Evolutionary conservation across 2,329 filamentous ascomycete genomes (phyloP), one percentile per base, ranked within the genome.

Genomic region (Hymenoscyphus albidus): DNA sequence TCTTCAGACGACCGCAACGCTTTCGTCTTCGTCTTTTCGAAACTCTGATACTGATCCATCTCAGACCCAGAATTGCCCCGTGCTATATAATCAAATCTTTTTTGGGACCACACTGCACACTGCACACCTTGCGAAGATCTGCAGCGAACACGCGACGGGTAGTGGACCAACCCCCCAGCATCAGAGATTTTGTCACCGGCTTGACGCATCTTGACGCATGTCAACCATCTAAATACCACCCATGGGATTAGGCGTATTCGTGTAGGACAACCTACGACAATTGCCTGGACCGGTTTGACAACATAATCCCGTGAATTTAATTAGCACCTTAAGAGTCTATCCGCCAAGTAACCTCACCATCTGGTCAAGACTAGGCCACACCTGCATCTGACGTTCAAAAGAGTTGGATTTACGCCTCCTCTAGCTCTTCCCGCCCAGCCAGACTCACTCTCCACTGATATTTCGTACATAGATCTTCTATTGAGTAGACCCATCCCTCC

Each of bases 221-320:
- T 69, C 68, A 68, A 67, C 63, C 59, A 67, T 56, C 63, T 59
- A 63, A 66, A 65, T 59, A 60, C 58, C 60, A 63, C 63, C 60
- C 55, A 61, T 48, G 64, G 54, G 62, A 71, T 69, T 66, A 68
- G 65, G 67, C 64, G 67, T 61, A 69, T 65, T 65, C 62, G 69
- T 72, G 72, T 71, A 71, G 64, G 61, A 70, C 62, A 68, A 61
- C 64, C 59, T 71, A 71, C 63, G 61, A 70, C 61, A 68, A 61
- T 63, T 58, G 57, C 62, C 61, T 63, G 58, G 48, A 68, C 48
- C 58, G 64, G 61, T 68, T 63, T 69, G 62, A 69, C 62, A 65
- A 16, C 63, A 62, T 65, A 59, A 64, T 62, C 65, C 67, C 67
- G 65, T 64, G 60, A 65, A 51, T 58, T 68, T 55, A 66, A 62